Evolutionary conservation across 2,329 filamentous ascomycete genomes (phyloP).

Genomic region (Colletotrichum simmondsii): DNA sequence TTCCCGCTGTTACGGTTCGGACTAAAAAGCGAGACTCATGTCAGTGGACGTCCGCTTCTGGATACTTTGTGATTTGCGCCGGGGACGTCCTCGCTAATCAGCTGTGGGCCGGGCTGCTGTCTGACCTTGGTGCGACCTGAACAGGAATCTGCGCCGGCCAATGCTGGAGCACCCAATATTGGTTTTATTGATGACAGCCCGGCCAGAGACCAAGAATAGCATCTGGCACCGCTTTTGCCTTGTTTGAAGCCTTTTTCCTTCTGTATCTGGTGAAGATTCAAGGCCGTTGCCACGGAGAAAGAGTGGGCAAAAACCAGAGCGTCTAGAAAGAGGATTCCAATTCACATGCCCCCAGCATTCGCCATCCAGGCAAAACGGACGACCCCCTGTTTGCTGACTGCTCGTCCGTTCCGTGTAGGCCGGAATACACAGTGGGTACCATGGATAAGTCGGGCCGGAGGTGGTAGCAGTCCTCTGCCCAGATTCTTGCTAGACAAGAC

Average conservation of each 20-base stretch:
- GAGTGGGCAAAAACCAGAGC: neutral
- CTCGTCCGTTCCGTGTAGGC: constrained; percentile 10
- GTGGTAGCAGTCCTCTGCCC: neutral
- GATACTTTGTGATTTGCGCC: constrained; percentile 30
- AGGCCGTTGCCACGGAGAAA: neutral
- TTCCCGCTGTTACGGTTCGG: constrained; percentile 1
- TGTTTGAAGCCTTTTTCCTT: constrained; percentile 21
- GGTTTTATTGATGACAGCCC: constrained; percentile 13
- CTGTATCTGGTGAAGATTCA: neutral
- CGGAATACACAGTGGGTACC: neutral
- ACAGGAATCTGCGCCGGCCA: constrained; percentile 28
- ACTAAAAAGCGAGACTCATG: neutral
- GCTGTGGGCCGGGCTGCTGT: constrained; percentile 25
- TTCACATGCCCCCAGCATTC: neutral
- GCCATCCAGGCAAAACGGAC: neutral
- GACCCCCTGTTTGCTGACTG: neutral
- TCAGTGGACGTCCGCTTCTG: neutral
- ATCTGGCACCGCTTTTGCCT: constrained; percentile 9
- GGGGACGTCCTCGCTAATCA: constrained; percentile 35
- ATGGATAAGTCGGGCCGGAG: constrained; percentile 2
- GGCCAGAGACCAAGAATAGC: constrained; percentile 17
- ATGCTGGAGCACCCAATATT: constrained; percentile 16
- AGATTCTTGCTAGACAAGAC: neutral
- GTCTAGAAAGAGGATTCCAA: neutral
- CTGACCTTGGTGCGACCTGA: constrained; percentile 32